phyloP scores from a whole-genome alignment of 2,329 filamentous ascomycete genomes.

The Hymenoscyphus salicellus region DNA sequence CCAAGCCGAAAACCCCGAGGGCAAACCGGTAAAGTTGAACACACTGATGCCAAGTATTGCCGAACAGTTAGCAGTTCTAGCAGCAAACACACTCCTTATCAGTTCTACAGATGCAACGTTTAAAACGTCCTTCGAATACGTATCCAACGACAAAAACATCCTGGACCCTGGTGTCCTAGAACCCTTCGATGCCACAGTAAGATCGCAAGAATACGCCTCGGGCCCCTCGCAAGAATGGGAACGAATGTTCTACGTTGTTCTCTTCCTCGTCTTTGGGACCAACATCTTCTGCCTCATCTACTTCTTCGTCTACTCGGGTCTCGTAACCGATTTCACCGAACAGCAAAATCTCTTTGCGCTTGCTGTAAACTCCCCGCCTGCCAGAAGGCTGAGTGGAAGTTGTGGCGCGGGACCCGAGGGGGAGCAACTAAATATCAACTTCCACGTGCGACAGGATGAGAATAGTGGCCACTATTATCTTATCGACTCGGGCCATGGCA shows the following conservation, averaged over 20 bases:
- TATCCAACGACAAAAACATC: conserved; percentile 43
- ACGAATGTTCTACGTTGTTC: conserved; percentile 62
- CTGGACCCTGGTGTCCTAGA: conserved; percentile 50
- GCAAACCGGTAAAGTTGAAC: conserved; percentile 28
- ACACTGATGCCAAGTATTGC: conserved; percentile 61
- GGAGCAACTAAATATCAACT: conserved; percentile 38
- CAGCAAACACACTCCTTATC: conserved; percentile 63
- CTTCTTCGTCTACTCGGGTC: conserved; percentile 50
- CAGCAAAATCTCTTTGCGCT: conserved; percentile 72
- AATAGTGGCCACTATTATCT: conserved; percentile 53
- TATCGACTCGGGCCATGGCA: conserved; percentile 39
- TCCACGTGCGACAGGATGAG: conserved; percentile 45
- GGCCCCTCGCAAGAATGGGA: conserved; percentile 61
- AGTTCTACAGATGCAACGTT: conserved; percentile 59
- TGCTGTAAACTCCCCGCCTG: conserved; percentile 63
- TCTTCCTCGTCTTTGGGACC: conserved; percentile 63
- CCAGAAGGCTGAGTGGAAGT: conserved; percentile 48
- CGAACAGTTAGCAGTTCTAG: conserved; percentile 70
- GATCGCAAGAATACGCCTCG: conserved; percentile 67
- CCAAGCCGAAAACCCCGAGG: conserved; percentile 43
- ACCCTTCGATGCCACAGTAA: conserved; percentile 61
- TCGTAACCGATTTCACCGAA: conserved; percentile 77
- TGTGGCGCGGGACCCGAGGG: conserved; percentile 52
- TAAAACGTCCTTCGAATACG: conserved; percentile 37
- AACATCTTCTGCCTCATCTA: conserved; percentile 66